These are phyloP conservation scores for Cladosporium velox DNA, from an alignment of 2,329 filamentous ascomycete genomes.

Conservation along the genomic window DNA sequence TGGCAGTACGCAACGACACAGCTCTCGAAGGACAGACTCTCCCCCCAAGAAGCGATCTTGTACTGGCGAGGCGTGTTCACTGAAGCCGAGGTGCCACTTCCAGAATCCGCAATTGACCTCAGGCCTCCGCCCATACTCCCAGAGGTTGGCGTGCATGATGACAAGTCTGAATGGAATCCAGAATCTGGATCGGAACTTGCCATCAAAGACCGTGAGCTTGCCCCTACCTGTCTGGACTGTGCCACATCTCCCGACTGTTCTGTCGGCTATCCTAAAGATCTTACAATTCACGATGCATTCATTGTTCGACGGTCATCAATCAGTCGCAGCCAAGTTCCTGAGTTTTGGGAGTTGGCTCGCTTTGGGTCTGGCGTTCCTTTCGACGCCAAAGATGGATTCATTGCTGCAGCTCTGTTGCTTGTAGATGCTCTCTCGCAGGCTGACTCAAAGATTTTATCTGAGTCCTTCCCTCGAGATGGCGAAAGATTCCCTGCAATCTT, in stretches of 20 bases:
- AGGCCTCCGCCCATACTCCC: conserved; percentile 17
- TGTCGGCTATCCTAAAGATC: too few species aligned
- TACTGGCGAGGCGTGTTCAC: conserved; percentile 34
- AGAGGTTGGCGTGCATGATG: conserved; percentile 12
- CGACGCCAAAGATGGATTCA: conserved; percentile 36
- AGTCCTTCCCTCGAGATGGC: conserved; percentile 32
- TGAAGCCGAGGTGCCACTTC: not conserved
- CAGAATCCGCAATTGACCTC: conserved; percentile 6
- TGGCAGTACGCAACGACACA: conserved; percentile 37
- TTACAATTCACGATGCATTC: conserved; percentile 5
- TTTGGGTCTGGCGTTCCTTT: conserved; percentile 5
- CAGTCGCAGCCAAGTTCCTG: not conserved
- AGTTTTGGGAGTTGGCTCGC: conserved; percentile 19
- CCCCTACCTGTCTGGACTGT: conserved; percentile 22
- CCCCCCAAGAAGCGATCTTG: conserved; percentile 32
- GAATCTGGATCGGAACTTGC: conserved; percentile 15
- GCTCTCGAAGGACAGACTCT: conserved; percentile 35
- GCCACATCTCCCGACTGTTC: conserved; percentile 3
- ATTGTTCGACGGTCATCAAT: not conserved
- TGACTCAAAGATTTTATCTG: conserved; percentile 29
- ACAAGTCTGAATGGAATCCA: conserved; percentile 31
- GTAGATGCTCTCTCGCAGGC: conserved; percentile 33
- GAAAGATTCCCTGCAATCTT: conserved; percentile 38
- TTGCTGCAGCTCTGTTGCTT: conserved; percentile 39
- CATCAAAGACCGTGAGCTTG: conserved; percentile 25